Base-by-base conservation (phyloP, 208 protist genomes). In the Leishmania amazonensis region DNA sequence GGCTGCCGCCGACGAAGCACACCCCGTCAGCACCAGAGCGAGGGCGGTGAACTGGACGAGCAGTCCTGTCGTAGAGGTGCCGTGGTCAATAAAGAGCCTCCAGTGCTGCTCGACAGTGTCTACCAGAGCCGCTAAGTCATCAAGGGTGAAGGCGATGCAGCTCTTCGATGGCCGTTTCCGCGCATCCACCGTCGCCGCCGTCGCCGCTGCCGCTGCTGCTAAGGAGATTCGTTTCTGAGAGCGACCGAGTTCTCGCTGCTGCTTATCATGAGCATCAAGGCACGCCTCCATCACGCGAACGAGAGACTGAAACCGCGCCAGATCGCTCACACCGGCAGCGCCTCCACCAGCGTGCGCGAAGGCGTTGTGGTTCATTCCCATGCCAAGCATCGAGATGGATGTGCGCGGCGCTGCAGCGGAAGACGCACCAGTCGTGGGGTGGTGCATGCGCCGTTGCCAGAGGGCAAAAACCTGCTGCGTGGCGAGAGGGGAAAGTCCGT, bases 231-330 rank as follows among this genome's bases (percentile, higher is more conserved):
- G 31, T 21, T 62, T 54, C 47, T 15, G 17, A 5, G 35, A 62
- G 2, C n/a, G 73, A 17, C 73, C 17, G 53, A 38, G 38, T 13
- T 68, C 75, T 47, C 40, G 67, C 75, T 62, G 73, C 19, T 67
- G 75, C 51, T 42, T 75, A 28, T 83, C 82, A 42, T 85, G 68
- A 19, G 74, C 84, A n/a, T 93, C 89, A 8, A 92, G 83, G 78
- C 85, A 93, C 17, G 89, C 90, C 72, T 96, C 92, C 83, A 94
- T 75, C 31, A 96, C 87, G 71, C 92, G 92, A 28, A 90, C 84
- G 28, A 96, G 73, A 2, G 88, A 81, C 71, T 95, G 83, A 62
- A 83, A 83, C 67, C 81, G 75, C 65, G 53, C n/a, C 15, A 77
- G 42, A 68, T 78, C 60, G n/a, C 76, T 51, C 35, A 62, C 70